These are phyloP conservation scores for Dunaliella primolecta DNA, from an alignment of 139 green algal genomes.

Conservation along the genomic window DNA sequence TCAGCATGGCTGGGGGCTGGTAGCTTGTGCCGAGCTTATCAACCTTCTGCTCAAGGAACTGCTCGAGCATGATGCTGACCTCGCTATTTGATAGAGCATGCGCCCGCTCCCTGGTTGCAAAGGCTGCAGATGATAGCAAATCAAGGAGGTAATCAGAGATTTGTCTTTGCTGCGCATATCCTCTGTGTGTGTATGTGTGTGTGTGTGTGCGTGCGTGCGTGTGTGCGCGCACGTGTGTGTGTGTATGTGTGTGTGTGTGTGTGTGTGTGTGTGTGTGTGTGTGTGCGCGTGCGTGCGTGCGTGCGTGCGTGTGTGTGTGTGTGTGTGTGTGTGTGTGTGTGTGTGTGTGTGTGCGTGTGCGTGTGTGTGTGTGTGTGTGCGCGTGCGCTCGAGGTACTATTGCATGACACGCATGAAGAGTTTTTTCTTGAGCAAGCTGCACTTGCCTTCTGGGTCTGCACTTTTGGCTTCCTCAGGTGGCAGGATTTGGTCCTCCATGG, in stretches of 20 bases:
- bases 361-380: background rate
- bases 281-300: no score
- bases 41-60: background rate
- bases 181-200: background rate
- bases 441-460: background rate
- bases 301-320: background rate
- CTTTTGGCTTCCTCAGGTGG: background rate
- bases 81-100: conserved; percentile 19
- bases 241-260: conserved; percentile 3
- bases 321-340: no score
- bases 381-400: no score
- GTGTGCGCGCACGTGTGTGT: background rate
- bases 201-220: background rate
- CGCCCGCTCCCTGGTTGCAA: background rate
- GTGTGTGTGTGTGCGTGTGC: background rate
- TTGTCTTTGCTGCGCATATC: no score
- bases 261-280: background rate
- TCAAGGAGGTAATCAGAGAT: no score
- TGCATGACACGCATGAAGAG: no score
- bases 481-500: background rate
- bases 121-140: no score
- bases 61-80: conserved; percentile 7
- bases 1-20: conserved; percentile 9
- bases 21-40: conserved; percentile 3
- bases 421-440: no score